Conservation (phyloP, 2,329 filamentous ascomycete genomes). For the Leptographium wingfieldii region DNA sequence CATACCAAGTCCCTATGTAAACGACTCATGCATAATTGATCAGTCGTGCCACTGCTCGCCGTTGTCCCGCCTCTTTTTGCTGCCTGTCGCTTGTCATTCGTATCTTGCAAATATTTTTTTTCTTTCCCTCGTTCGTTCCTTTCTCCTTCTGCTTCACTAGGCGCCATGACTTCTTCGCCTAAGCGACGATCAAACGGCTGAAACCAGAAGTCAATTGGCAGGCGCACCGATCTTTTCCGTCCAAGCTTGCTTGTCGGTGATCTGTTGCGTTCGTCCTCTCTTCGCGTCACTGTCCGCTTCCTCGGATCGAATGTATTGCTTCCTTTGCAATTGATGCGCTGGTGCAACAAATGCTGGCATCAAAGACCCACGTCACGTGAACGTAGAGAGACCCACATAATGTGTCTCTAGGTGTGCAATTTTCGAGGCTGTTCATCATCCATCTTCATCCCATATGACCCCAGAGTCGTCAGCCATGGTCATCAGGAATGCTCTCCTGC, state of each 20-base stretch:
- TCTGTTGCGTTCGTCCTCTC: background rate
- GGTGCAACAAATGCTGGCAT: too few relatives aligned
- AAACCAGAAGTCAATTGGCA: background rate
- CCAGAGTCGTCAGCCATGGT: background rate
- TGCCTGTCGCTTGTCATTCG: background rate
- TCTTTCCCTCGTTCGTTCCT: background rate
- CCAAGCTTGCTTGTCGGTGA: background rate
- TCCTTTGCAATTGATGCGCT: too few relatives aligned
- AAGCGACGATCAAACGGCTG: slow-evolving; percentile 2
- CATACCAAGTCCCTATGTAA: too few relatives aligned
- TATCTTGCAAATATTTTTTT: background rate
- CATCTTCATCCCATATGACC: background rate
- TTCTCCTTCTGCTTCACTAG: too few relatives aligned
- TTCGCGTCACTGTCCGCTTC: background rate
- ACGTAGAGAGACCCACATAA: background rate
- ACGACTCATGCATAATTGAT: background rate
- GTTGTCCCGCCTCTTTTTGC: too few relatives aligned
- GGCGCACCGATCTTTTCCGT: background rate
- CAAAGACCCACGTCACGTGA: background rate
- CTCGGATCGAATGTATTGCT: background rate
- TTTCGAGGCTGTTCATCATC: too few relatives aligned
- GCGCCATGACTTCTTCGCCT: background rate
- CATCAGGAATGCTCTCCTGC: background rate
- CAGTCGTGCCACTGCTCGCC: background rate
- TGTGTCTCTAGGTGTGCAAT: too few relatives aligned